Conservation (phyloP, 2,329 filamentous ascomycete genomes). For the Parafenestella ontariensis region DNA sequence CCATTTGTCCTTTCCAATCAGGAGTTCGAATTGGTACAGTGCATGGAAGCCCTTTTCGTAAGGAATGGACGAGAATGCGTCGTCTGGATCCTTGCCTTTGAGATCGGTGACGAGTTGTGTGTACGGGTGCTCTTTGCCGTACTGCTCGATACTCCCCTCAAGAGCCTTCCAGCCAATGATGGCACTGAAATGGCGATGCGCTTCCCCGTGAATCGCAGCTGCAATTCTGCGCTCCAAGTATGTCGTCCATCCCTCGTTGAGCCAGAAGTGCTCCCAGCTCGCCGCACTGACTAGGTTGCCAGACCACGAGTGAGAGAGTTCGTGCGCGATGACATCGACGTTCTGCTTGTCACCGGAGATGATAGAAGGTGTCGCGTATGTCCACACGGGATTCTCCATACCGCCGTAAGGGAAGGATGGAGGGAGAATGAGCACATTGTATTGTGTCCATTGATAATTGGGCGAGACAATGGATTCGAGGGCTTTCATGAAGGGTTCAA, state of each 20-base stretch:
- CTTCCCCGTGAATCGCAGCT: conserved; percentile 78
- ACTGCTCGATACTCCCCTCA: conserved; percentile 78
- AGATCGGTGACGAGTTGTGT: conserved; percentile 90
- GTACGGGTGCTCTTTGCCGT: conserved; percentile 85
- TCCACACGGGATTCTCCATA: conserved; percentile 94
- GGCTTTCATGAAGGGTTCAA: conserved; percentile 88
- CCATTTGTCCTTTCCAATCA: conserved; percentile 85
- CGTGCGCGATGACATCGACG: conserved; percentile 94
- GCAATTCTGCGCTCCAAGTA: conserved; percentile 90
- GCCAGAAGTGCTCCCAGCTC: conserved; percentile 79
- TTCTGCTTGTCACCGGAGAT: conserved; percentile 86
- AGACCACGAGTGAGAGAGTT: conserved; percentile 79
- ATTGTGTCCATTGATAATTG: conserved; percentile 86
- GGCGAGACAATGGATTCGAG: conserved; percentile 83
- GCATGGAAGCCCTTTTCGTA: conserved; percentile 98
- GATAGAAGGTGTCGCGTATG: conserved; percentile 92
- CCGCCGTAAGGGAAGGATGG: conserved; percentile 70
- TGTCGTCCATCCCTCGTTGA: conserved; percentile 87
- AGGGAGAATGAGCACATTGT: conserved; percentile 90
- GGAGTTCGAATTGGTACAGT: conserved; percentile 85
- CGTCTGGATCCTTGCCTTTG: conserved; percentile 90
- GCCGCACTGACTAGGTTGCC: conserved; percentile 83
- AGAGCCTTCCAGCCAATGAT: conserved; percentile 96
- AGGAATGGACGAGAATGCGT: conserved; percentile 89
- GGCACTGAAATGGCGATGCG: conserved; percentile 89